These are phyloP conservation scores for Kappamyces sp. DNA, from an alignment of 192 early-diverging fungal species.

Conservation along the genomic window DNA sequence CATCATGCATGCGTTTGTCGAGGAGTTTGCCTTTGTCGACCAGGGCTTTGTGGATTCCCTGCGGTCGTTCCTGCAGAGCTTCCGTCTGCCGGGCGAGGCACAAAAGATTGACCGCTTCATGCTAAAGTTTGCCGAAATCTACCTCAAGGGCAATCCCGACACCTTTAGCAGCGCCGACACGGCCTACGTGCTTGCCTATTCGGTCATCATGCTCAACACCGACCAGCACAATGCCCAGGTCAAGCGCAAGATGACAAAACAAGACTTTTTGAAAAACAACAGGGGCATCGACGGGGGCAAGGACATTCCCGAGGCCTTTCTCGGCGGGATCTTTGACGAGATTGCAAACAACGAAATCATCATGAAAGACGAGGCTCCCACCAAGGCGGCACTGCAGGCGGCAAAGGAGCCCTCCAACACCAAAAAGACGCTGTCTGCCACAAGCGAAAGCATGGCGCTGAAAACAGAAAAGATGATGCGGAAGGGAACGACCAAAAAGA, in stretches of 20 bases:
- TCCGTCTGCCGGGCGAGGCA: conserved; percentile 86
- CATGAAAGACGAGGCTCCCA: conserved; percentile 80
- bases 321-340: conserved; percentile 75
- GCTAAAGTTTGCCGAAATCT: conserved; percentile 95
- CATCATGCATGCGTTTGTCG: conserved; percentile 97
- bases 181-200: conserved; percentile 88
- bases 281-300: conserved; percentile 84
- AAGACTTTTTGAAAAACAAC: conserved; percentile 86
- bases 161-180: conserved; percentile 88
- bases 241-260: conserved; percentile 76
- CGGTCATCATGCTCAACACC: conserved; percentile 90
- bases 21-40: conserved; percentile 73
- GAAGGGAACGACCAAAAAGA: conserved; percentile 21
- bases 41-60: conserved; percentile 75
- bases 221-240: conserved; percentile 86
- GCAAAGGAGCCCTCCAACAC: neutral
- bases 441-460: conserved; percentile 39
- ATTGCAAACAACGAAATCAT: conserved; percentile 83
- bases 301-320: conserved; percentile 63
- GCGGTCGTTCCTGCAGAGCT: conserved; percentile 75
- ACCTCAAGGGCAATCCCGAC: conserved; percentile 72
- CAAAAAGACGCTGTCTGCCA: conserved; percentile 4
- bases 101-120: conserved; percentile 97
- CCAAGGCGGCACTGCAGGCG: neutral
- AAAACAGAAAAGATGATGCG: conserved; percentile 45